phyloP scores from a whole-genome alignment of 345 rosid genomes.

The Salix purpurea region DNA sequence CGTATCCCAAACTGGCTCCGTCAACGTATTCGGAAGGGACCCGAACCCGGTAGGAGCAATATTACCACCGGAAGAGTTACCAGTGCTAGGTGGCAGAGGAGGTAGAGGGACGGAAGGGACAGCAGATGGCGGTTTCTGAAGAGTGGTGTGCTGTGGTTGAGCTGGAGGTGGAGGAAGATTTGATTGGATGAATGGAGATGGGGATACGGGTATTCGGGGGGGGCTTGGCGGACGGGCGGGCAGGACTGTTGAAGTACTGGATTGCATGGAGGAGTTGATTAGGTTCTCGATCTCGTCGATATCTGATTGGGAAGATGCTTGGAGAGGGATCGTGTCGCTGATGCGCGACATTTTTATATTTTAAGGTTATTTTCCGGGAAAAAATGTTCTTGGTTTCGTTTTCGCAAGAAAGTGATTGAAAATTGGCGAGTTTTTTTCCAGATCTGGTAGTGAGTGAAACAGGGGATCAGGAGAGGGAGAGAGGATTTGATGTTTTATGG shows the following conservation, averaged over 20 bases:
- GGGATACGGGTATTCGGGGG: conserved; percentile 71
- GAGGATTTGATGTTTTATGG: not conserved
- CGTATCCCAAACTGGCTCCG: conserved; percentile 98
- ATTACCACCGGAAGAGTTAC: not conserved
- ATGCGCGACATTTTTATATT: conserved; percentile 54
- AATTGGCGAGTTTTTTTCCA: not conserved
- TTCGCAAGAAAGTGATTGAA: conserved; percentile 18
- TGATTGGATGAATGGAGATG: conserved; percentile 65
- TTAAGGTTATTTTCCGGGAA: not conserved
- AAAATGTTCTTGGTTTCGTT: not conserved
- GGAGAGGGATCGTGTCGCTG: conserved; percentile 77
- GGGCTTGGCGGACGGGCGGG: conserved; percentile 89
- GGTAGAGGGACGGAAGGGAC: conserved; percentile 42
- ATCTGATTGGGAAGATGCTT: conserved; percentile 88
- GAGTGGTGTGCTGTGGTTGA: conserved; percentile 6
- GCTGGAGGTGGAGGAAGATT: conserved; percentile 48
- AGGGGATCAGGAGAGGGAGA: not conserved
- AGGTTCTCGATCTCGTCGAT: conserved; percentile 99
- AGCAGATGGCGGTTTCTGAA: conserved; percentile 36
- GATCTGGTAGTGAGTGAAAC: not conserved
- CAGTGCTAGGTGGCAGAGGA: conserved; percentile 8
- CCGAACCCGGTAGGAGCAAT: conserved; percentile 55
- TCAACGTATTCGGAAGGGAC: conserved; percentile 75
- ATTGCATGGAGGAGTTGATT: conserved; percentile 66
- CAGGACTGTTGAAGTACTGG: conserved; percentile 66